Base-by-base conservation (phyloP, 331 rosid genomes). In the Malus hybrid region DNA sequence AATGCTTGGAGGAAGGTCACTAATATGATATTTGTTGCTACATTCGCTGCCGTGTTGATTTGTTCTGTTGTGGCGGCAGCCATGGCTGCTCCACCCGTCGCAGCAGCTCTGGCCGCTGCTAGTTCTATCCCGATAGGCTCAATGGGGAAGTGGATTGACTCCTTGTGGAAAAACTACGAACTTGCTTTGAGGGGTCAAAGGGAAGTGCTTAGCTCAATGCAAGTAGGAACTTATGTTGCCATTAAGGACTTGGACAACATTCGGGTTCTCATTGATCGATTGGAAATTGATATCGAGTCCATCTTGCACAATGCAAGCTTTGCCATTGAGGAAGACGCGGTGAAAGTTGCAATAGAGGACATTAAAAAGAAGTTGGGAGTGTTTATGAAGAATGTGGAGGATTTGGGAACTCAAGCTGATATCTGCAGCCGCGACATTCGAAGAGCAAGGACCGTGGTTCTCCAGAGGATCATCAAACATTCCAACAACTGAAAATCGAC, bases 41-140 rank as follows among this genome's bases (percentile, higher is more conserved):
- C 96, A 28, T 94, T 91, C 74, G 96, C 99, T 48, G 72, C 96
- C 4, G 90, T 94, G n/a, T 79, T 94, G 81, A 90, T 94, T 32
- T 94, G 99, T 78, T 91, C 99, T 0, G 96, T 94, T 22, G 99
- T 94, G 76, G 98, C 98, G 0, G 96, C 95, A 24, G 93, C 98
- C 20, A 80, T 93, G 44, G 94, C 97, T 64, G 87, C 96, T 13
- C 97, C 96, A 1, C 93, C 93, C 0, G 90, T 93, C 54, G 98
- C 98, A 0, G 92, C 91, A 4, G 97, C 92, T 29, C 56, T 93
- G 57, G 96, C 96, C 19, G 97, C 97, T 2, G 97, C 91, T 19
- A 66, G 86, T 10, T 83, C 98, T 7, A 71, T 91, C 73, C 96
- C 97, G 1, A 64, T 93, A 31, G 96, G 96, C 5, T 86, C 98